Percentiles rank a stretch among this genome's conserved stretches.
These are phyloP conservation scores for Suillus clintonianus DNA, from an alignment of 768 basidiomycete genomes.

Conservation along the genomic window DNA sequence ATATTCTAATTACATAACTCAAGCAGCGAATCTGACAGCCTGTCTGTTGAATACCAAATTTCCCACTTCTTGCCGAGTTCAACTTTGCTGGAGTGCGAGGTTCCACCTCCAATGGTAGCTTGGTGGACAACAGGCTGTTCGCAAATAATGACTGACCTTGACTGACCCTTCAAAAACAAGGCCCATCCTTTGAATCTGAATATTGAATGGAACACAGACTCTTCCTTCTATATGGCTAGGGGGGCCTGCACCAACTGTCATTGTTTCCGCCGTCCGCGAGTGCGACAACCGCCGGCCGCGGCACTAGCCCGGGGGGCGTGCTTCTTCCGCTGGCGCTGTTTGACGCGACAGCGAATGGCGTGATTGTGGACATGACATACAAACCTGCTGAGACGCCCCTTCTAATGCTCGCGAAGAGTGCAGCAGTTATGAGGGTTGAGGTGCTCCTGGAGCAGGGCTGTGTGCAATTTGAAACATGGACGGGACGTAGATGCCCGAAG, in stretches of 20 bases:
- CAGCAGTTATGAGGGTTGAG: conserved; percentile 74
- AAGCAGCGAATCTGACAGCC: too few species aligned
- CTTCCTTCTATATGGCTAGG: too few species aligned
- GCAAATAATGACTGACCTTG: background rate
- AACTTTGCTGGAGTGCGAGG: too few species aligned
- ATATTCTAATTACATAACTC: background rate
- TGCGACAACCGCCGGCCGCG: conserved; percentile 49
- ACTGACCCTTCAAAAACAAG: background rate
- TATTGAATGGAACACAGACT: too few species aligned
- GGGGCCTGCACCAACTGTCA: conserved; percentile 58
- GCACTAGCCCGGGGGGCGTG: conserved; percentile 38
- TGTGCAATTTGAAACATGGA: conserved; percentile 84
- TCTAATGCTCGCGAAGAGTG: conserved; percentile 60
- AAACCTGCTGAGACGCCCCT: conserved; percentile 85
- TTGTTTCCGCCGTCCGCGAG: conserved; percentile 88
- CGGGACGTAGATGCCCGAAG: conserved; percentile 61
- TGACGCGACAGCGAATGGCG: conserved; percentile 56
- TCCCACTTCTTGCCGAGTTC: too few species aligned
- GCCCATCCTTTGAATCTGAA: background rate
- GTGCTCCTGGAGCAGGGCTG: conserved; percentile 89
- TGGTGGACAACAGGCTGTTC: background rate
- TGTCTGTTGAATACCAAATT: too few species aligned
- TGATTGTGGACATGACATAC: conserved; percentile 94
- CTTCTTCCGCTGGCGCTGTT: conserved; percentile 62
- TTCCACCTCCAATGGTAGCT: too few species aligned